Conservation (phyloP, 768 basidiomycete species). For the Pleurotus platypus region DNA sequence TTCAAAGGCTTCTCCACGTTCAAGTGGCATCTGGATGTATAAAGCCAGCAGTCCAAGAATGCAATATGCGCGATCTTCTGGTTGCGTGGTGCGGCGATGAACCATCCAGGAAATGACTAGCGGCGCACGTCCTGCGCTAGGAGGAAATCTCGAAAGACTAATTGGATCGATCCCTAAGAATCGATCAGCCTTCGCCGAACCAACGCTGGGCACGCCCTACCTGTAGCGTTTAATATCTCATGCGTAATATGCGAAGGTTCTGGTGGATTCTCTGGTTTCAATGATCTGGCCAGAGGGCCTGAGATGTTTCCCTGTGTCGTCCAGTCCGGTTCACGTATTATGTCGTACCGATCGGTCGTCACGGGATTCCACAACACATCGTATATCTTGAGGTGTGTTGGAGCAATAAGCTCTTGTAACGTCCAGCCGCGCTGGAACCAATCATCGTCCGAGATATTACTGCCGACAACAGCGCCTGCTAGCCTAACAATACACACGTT, state of each 20-base stretch:
- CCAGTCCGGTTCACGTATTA: background rate
- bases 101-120: background rate
- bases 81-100: background rate
- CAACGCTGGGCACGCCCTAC: background rate
- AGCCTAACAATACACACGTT: background rate
- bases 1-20: background rate
- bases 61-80: background rate
- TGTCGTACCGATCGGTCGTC: background rate
- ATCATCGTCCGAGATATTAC: background rate
- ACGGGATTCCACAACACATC: background rate
- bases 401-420: background rate
- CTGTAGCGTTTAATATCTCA: background rate
- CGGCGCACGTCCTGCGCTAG: background rate
- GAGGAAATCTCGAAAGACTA: background rate
- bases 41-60: background rate
- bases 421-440: slow-evolving; percentile 1
- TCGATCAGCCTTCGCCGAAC: background rate
- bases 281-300: background rate
- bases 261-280: background rate
- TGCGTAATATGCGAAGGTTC: background rate
- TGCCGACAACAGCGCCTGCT: background rate
- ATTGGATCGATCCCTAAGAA: background rate
- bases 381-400: background rate
- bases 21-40: background rate
- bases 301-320: background rate